Evolutionary conservation across 352 stramenopile genomes (phyloP).

Genomic region (Hyaloperonospora brassicae): DNA sequence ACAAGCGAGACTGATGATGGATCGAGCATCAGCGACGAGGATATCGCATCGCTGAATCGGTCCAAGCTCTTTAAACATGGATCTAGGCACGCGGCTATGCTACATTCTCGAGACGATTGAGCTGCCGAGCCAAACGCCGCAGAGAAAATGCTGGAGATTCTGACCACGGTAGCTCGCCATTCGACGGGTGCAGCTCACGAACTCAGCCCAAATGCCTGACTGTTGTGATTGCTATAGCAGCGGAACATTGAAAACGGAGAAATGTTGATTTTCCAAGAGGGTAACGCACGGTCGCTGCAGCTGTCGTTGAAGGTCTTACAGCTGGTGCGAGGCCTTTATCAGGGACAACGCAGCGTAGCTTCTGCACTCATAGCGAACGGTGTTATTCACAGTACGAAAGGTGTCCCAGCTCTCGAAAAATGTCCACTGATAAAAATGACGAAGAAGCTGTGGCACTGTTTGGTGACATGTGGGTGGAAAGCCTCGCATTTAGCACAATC

Average conservation of each 20-base stretch:
- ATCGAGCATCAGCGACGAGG: slow-evolving; percentile 36
- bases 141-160: slow-evolving; percentile 57
- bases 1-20: slow-evolving; percentile 33
- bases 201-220: slow-evolving; percentile 35
- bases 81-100: slow-evolving; percentile 39
- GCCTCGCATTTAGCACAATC: slow-evolving; percentile 52
- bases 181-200: slow-evolving; percentile 40
- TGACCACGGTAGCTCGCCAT: slow-evolving; percentile 38
- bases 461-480: slow-evolving; percentile 39
- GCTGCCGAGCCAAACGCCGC: slow-evolving; percentile 28
- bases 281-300: slow-evolving; percentile 22
- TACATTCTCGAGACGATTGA: slow-evolving; percentile 48
- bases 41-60: slow-evolving; percentile 41
- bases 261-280: slow-evolving; percentile 28
- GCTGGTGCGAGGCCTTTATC: slow-evolving; percentile 40
- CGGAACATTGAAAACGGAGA: slow-evolving; percentile 48
- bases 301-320: slow-evolving; percentile 37
- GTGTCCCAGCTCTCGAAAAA: slow-evolving; percentile 39
- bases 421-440: slow-evolving; percentile 10
- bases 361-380: slow-evolving; percentile 31
- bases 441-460: slow-evolving; percentile 20
- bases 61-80: slow-evolving; percentile 51
- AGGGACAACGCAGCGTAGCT: slow-evolving; percentile 38
- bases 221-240: slow-evolving; percentile 37
- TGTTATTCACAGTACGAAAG: slow-evolving; percentile 51